Conservation (phyloP, 208 protist species). For the Crithidia acanthocephali region DNA sequence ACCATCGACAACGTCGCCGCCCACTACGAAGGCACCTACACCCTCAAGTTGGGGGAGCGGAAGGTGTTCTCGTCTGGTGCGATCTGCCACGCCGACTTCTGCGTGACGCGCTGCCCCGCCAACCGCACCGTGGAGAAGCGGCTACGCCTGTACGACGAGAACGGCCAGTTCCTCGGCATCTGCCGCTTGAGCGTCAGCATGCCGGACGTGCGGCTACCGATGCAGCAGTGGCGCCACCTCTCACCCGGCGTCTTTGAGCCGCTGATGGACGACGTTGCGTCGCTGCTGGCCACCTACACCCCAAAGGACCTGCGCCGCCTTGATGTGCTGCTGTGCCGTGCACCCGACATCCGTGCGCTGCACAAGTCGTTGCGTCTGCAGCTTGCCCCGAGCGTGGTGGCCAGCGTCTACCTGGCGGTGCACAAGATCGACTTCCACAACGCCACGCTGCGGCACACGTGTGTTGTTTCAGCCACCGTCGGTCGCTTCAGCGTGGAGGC, state of each 20-base stretch:
- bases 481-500: conserved; percentile 35
- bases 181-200: conserved; percentile 52
- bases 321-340: conserved; percentile 49
- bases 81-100: conserved; percentile 76
- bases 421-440: conserved; percentile 44
- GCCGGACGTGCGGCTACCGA: conserved; percentile 27
- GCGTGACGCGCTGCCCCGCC: conserved; percentile 41
- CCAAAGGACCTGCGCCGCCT: conserved; percentile 66
- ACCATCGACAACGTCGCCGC: conserved; percentile 28
- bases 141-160: conserved; percentile 67
- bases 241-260: conserved; percentile 40
- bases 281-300: conserved; percentile 64
- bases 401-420: conserved; percentile 71
- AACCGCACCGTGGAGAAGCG: conserved; percentile 43
- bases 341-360: conserved; percentile 42
- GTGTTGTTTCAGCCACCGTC: conserved; percentile 38
- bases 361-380: conserved; percentile 66
- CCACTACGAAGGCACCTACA: conserved; percentile 39
- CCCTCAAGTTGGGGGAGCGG: conserved; percentile 56
- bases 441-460: conserved; percentile 21
- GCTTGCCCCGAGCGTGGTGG: conserved; percentile 60
- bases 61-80: conserved; percentile 31
- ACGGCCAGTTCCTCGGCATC: conserved; percentile 55
- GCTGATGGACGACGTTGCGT: conserved; percentile 75
- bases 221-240: conserved; percentile 23